Base-by-base conservation (phyloP, 2,329 filamentous ascomycete genomes). In the Trichoderma asperellum region DNA sequence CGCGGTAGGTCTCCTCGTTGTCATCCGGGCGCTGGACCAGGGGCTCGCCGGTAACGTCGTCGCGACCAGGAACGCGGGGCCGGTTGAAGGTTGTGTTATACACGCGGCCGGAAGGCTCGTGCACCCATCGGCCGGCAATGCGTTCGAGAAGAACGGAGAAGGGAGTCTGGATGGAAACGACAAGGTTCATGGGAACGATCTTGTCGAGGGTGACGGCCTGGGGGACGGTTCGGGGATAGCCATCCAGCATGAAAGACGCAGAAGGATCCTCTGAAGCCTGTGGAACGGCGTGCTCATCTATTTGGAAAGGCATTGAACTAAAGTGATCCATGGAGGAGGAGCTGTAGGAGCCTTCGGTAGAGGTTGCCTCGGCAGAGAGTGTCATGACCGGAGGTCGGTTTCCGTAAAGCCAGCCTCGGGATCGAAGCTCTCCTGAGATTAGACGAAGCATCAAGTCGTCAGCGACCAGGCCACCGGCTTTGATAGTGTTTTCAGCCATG, bases 1-100 rank as follows among this genome's bases (percentile, higher is more conserved):
- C 85, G 74, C 90, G 90, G 87, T 96, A 99, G 18, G 95, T 92
- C 60, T 93, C 91, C 74, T 96, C 91, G 69, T 89, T 91, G 77
- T 99, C 96, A 76, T 99, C 96, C 8, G 90, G 85, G 68, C 96
- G 86, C 78, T 96, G 91, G 5, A 91, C 90, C 71, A 99, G 85
- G 27, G 86, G 84, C 78, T 99, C 96, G 18, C 96, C 96, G 0
- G 96, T 99, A 59, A 97, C 77, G 79, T 99, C 96, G 80, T 99
- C 96, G 73, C 85, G 88, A 32, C 96, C 95, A 0, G 88, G 81
- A 1, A 94, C 89, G 73, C 90, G 91, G 0, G 96, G 96, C 8
- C 92, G 87, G 77, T 98, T 94, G 83, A 97, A 99, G 0, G 90
- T 90, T 2, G 94, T 96, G 79, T 99, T 99, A 84, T 99, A 99